phyloP scores from a whole-genome alignment of 352 stramenopile genomes.

The Phytophthora palmivora region DNA sequence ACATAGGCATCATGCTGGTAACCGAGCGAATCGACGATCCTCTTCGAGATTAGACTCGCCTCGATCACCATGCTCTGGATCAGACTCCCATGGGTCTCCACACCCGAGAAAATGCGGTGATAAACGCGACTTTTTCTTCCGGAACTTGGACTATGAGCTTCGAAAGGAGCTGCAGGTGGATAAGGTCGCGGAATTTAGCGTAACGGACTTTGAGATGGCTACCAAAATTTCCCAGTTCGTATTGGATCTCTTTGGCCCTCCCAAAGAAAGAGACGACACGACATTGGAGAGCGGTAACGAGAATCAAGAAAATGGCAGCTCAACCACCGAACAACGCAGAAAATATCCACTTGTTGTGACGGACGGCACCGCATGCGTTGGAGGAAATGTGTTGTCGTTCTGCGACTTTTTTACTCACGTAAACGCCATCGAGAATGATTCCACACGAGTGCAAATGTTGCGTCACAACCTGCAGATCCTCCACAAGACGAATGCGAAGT shows the following conservation, averaged over 20 bases:
- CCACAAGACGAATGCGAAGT: conserved; percentile 62
- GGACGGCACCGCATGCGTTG: conserved; percentile 82
- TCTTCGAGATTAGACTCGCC: conserved; percentile 32
- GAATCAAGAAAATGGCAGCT: conserved; percentile 18
- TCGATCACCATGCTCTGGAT: conserved; percentile 27
- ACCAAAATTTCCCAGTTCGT: conserved; percentile 76
- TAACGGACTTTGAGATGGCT: conserved; percentile 84
- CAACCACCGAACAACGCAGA: conserved; percentile 17
- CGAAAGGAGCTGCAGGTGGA: conserved; percentile 78
- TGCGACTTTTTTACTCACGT: conserved; percentile 81
- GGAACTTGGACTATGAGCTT: conserved; percentile 72
- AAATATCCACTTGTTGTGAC: conserved; percentile 67
- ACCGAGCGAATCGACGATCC: conserved; percentile 20
- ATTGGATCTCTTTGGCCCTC: conserved; percentile 46
- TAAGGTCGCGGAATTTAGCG: conserved; percentile 78
- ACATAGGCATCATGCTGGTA: conserved; percentile 21
- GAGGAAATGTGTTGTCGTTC: conserved; percentile 84
- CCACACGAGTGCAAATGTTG: conserved; percentile 72
- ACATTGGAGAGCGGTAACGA: conserved; percentile 19
- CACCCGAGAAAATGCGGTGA: conserved; percentile 66
- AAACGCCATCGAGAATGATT: conserved; percentile 77
- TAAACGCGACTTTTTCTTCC: conserved; percentile 89
- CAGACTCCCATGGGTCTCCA: conserved; percentile 31
- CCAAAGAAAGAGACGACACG: conserved; percentile 19
- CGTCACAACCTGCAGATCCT: conserved; percentile 76